phyloP scores from a whole-genome alignment of 345 rosid species.

The Dipteronia sinensis region DNA sequence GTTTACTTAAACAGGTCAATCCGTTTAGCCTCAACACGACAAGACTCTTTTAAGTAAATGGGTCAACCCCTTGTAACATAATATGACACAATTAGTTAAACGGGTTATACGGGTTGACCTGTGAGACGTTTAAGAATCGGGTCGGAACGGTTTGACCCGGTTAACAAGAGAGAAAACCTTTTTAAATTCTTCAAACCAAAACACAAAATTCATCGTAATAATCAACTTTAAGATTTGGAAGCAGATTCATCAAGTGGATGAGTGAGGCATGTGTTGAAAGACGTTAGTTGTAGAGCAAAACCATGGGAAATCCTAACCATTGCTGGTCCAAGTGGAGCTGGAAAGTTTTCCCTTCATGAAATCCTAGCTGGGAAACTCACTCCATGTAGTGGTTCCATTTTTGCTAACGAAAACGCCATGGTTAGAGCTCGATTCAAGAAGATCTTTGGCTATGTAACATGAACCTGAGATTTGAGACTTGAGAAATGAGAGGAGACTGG shows the following conservation, averaged over 20 bases:
- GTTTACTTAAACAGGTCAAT: too few species aligned
- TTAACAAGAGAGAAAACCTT: constrained; percentile 24
- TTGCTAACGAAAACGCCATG: constrained; percentile 59
- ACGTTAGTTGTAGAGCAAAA: constrained; percentile 78
- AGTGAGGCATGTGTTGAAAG: constrained; percentile 58
- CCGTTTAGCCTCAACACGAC: too few species aligned
- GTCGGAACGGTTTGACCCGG: too few species aligned
- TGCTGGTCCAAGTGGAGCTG: constrained; percentile 96
- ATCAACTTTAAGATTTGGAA: constrained; percentile 24
- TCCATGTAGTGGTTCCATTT: constrained; percentile 65
- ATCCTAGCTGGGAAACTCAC: constrained; percentile 68
- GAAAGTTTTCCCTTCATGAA: constrained; percentile 83
- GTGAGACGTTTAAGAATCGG: too few species aligned
- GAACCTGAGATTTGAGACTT: constrained; percentile 21
- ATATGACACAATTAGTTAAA: too few species aligned
- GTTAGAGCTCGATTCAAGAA: constrained; percentile 68
- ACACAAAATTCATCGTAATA: background rate
- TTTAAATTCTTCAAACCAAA: constrained; percentile 29
- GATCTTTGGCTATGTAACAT: constrained; percentile 83
- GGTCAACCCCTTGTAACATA: too few species aligned
- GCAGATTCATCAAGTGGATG: background rate
- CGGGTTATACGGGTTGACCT: too few species aligned
- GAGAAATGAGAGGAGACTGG: too few species aligned
- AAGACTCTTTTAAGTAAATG: too few species aligned
- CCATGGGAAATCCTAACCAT: constrained; percentile 95